phyloP scores from a whole-genome alignment of 148 eudicot genomes.

The Nyssa sinensis region DNA sequence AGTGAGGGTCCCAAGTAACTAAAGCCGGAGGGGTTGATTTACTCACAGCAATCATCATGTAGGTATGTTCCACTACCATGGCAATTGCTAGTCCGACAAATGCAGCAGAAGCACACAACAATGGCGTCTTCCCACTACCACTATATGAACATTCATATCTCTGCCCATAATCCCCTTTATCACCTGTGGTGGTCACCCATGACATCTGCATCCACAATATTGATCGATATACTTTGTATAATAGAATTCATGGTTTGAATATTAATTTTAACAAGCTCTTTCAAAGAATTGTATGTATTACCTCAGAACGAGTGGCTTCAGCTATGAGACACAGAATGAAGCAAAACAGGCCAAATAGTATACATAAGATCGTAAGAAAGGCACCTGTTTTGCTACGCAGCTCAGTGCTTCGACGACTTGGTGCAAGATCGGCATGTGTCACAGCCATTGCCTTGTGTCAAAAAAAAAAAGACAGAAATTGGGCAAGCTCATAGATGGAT shows the following conservation, averaged over 20 bases:
- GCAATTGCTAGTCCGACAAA: constrained; percentile 45
- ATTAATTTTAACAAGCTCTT: too few relatives aligned
- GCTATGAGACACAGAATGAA: constrained; percentile 59
- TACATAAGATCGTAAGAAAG: constrained; percentile 27
- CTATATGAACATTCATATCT: constrained; percentile 35
- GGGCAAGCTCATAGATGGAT: constrained; percentile 3
- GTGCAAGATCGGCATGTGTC: constrained; percentile 58
- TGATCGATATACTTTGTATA: too few relatives aligned
- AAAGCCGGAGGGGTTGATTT: constrained; percentile 52
- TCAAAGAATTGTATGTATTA: constrained; percentile 9
- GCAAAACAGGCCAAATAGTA: constrained; percentile 44
- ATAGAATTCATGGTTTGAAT: neutral
- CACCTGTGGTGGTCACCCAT: constrained; percentile 23
- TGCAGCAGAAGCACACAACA: constrained; percentile 33
- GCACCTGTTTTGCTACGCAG: constrained; percentile 45
- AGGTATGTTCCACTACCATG: constrained; percentile 48
- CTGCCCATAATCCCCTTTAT: constrained; percentile 28
- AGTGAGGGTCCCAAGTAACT: constrained; percentile 59
- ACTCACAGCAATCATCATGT: constrained; percentile 53
- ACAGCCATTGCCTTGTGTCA: constrained; percentile 45
- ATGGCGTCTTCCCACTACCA: constrained; percentile 39
- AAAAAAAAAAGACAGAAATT: neutral
- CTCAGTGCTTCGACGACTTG: constrained; percentile 25
- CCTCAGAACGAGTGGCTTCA: constrained; percentile 55
- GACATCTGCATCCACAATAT: constrained; percentile 31